Conservation (phyloP, 2,329 filamentous ascomycete species). For the Didymella pomorum region DNA sequence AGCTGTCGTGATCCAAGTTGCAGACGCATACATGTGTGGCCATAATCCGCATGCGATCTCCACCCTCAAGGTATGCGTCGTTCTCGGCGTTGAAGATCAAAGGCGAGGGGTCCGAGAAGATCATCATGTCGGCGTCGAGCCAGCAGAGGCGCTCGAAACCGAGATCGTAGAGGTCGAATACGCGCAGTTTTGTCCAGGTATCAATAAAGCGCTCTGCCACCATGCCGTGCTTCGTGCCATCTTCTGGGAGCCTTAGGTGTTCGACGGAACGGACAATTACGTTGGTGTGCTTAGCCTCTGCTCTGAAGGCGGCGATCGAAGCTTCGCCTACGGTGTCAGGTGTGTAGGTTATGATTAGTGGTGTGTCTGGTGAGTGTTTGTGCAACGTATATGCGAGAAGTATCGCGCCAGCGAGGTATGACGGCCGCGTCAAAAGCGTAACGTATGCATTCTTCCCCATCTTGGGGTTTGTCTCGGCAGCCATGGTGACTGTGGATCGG, state of each 20-base stretch:
- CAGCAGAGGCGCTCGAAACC: slow-evolving; percentile 55
- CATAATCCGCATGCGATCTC: slow-evolving; percentile 50
- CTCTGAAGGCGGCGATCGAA: slow-evolving; percentile 53
- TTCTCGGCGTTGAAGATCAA: slow-evolving; percentile 55
- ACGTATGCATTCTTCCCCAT: slow-evolving; percentile 53
- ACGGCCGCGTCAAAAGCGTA: slow-evolving; percentile 61
- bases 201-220: slow-evolving; percentile 63
- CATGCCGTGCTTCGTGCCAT: slow-evolving; percentile 44
- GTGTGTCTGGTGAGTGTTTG: slow-evolving; percentile 56
- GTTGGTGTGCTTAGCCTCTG: slow-evolving; percentile 53
- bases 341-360: slow-evolving; percentile 61
- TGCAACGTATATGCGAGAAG: slow-evolving; percentile 60
- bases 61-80: slow-evolving; percentile 37
- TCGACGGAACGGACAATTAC: slow-evolving; percentile 53
- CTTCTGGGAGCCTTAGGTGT: slow-evolving; percentile 51
- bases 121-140: slow-evolving; percentile 62
- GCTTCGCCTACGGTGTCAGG: slow-evolving; percentile 50
- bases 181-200: slow-evolving; percentile 65
- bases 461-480: slow-evolving; percentile 9
- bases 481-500: slow-evolving; percentile 15
- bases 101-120: slow-evolving; percentile 52
- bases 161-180: slow-evolving; percentile 55
- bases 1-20: slow-evolving; percentile 60
- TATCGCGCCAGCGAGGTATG: slow-evolving; percentile 62
- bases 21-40: slow-evolving; percentile 63